A percentile compares a stretch with the other conserved stretches of the same genome.
Conservation (phyloP, 108 stramenopile species). For the Parmales sp. region DNA sequence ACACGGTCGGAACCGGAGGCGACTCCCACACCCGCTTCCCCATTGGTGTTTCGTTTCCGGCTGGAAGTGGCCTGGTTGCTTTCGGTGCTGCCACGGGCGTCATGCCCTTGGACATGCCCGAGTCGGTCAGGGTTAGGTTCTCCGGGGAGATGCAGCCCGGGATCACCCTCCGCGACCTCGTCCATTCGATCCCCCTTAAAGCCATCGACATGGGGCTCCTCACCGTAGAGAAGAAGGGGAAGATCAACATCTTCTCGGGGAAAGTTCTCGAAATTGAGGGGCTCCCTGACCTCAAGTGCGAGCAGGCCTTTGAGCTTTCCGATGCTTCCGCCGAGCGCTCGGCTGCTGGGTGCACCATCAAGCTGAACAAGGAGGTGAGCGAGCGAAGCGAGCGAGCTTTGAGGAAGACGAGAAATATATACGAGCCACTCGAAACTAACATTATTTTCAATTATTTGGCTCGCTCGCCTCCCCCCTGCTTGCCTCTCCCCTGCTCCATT, state of each 20-base stretch:
- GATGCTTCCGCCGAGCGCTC: conserved; percentile 88
- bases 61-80: conserved; percentile 85
- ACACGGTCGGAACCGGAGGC: conserved; percentile 93
- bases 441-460: no score
- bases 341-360: conserved; percentile 91
- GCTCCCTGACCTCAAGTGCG: conserved; percentile 81
- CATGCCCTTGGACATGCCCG: conserved; percentile 93
- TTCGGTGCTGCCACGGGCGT: conserved; percentile 91
- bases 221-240: conserved; percentile 87
- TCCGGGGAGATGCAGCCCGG: conserved; percentile 85
- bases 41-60: conserved; percentile 90
- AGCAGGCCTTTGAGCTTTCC: conserved; percentile 88
- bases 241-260: conserved; percentile 90
- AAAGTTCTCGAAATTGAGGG: conserved; percentile 92
- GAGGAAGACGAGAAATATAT: no score
- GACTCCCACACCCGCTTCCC: conserved; percentile 94
- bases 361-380: conserved; percentile 84
- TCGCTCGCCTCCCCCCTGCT: no score
- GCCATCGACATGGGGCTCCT: conserved; percentile 80
- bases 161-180: conserved; percentile 87
- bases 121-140: conserved; percentile 83
- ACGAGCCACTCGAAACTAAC: no score
- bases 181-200: conserved; percentile 89
- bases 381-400: no score
- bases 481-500: no score